Conservation (phyloP, 2,329 filamentous ascomycete species). For the Exophiala lecanii-corni region DNA sequence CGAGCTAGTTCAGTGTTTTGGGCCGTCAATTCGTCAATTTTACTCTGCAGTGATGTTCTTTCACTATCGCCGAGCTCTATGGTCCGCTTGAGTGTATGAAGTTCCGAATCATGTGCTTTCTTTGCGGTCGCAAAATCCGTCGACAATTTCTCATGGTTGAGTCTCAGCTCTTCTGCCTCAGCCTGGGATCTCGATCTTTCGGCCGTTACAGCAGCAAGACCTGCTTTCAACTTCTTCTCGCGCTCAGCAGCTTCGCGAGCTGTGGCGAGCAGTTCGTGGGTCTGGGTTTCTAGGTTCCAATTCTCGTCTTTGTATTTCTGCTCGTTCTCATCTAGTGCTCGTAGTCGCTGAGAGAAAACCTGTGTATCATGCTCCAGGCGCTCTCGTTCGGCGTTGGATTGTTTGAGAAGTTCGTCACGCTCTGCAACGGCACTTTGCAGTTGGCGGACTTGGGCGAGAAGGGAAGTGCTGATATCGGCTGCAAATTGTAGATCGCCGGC, state of each 20-base stretch:
- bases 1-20: constrained; percentile 90
- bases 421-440: constrained; percentile 79
- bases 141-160: constrained; percentile 68
- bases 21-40: constrained; percentile 77
- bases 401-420: constrained; percentile 79
- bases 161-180: constrained; percentile 85
- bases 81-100: constrained; percentile 77
- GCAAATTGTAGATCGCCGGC: constrained; percentile 97
- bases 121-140: constrained; percentile 74
- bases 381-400: constrained; percentile 68
- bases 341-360: constrained; percentile 71
- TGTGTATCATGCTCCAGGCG: constrained; percentile 79
- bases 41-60: constrained; percentile 70
- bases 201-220: constrained; percentile 62
- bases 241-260: constrained; percentile 74
- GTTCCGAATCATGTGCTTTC: constrained; percentile 84
- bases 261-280: constrained; percentile 73
- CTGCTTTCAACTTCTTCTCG: constrained; percentile 74
- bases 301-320: constrained; percentile 97
- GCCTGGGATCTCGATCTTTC: constrained; percentile 77
- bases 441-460: constrained; percentile 90
- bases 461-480: constrained; percentile 93
- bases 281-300: constrained; percentile 90
- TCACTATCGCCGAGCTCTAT: constrained; percentile 75
- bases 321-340: constrained; percentile 85